These are phyloP conservation scores for Penicillium pancosmium DNA, from an alignment of 495 filamentous ascomycete genomes.

Conservation along the genomic window DNA sequence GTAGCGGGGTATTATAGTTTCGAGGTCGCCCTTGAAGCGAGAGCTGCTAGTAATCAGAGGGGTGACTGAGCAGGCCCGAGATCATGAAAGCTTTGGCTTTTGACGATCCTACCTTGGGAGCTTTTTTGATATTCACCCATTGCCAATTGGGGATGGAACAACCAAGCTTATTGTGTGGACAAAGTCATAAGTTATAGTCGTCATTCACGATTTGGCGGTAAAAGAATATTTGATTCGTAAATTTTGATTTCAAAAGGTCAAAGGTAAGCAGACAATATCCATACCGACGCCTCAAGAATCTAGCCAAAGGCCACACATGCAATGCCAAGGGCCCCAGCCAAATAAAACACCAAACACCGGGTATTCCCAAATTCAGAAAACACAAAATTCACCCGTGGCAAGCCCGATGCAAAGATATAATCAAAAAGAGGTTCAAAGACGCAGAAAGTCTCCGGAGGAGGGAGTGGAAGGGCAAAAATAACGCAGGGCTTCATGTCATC, in stretches of 20 bases:
- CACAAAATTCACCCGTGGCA: conserved; percentile 12
- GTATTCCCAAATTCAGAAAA: conserved; percentile 27
- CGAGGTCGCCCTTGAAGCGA: no score
- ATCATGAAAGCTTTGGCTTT: not conserved
- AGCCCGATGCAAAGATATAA: conserved; percentile 14
- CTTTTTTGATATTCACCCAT: no score
- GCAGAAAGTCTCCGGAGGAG: not conserved
- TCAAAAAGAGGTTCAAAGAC: conserved; percentile 10
- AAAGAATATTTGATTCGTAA: no score
- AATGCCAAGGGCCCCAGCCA: not conserved
- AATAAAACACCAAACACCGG: conserved; percentile 30
- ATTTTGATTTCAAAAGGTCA: no score
- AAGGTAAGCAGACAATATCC: no score
- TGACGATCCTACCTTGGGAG: no score
- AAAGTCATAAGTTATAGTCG: no score
- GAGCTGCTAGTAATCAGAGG: no score
- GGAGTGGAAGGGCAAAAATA: not conserved
- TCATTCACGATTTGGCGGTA: no score
- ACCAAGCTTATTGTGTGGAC: no score
- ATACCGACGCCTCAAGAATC: not conserved
- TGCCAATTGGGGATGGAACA: no score
- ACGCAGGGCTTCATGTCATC: conserved; percentile 25
- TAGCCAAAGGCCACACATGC: not conserved
- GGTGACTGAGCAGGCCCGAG: not conserved
- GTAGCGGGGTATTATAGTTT: no score